Percentiles rank a stretch among this genome's conserved stretches.
Conservation (phyloP, 768 basidiomycete genomes). For the Auriscalpium orientale region DNA sequence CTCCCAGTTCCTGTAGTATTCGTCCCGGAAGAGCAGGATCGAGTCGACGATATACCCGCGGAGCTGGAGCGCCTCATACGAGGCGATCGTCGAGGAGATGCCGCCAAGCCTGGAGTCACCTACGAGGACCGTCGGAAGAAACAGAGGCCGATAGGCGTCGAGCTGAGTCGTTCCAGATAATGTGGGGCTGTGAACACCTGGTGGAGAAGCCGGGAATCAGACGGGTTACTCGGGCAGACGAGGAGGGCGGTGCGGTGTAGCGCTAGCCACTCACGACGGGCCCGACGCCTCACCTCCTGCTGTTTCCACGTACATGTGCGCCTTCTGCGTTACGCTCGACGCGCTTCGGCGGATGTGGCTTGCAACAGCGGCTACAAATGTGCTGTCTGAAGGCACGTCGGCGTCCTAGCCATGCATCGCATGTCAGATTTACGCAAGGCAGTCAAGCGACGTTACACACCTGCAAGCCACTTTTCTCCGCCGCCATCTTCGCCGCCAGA, state of each 20-base stretch:
- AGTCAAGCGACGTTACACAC: constrained; percentile 16
- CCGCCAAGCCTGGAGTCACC: constrained; percentile 89
- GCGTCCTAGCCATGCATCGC: not conserved
- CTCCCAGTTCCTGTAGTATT: constrained; percentile 82
- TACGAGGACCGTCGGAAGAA: constrained; percentile 80
- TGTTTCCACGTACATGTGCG: constrained; percentile 83
- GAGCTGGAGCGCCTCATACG: constrained; percentile 87
- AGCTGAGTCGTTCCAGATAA: constrained; percentile 77
- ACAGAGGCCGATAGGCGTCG: constrained; percentile 79
- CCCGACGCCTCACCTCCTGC: constrained; percentile 71
- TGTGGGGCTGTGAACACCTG: constrained; percentile 90
- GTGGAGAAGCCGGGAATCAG: constrained; percentile 3
- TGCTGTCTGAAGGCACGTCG: constrained; percentile 51
- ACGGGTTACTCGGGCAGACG: not conserved
- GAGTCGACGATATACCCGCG: constrained; percentile 86
- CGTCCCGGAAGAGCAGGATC: constrained; percentile 75
- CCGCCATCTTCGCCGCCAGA: constrained; percentile 59
- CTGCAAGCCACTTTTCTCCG: constrained; percentile 22
- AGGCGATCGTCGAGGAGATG: constrained; percentile 86
- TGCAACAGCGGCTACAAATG: constrained; percentile 58
- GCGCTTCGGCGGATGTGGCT: constrained; percentile 54
- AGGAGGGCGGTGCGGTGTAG: not conserved
- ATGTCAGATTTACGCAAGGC: not conserved
- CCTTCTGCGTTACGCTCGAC: constrained; percentile 18
- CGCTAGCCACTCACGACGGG: constrained; percentile 5